phyloP scores from a whole-genome alignment of 176 grass and related monocot species.

The Cenchrus fungigraminus region DNA sequence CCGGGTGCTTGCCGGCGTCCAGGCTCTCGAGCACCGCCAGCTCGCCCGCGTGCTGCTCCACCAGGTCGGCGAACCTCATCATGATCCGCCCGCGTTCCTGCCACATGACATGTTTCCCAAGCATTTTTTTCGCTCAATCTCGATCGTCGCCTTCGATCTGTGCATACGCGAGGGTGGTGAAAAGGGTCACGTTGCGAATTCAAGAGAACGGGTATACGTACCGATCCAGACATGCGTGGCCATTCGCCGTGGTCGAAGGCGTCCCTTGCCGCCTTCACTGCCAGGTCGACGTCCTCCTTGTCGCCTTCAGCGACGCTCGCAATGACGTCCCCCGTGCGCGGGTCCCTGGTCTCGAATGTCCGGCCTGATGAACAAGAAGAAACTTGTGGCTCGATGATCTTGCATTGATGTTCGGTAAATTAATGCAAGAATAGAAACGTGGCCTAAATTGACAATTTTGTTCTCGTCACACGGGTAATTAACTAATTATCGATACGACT shows the following conservation, averaged over 20 bases:
- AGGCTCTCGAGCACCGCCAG: constrained; percentile 56
- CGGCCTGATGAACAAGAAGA: constrained; percentile 46
- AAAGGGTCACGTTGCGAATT: background rate
- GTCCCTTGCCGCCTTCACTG: constrained; percentile 58
- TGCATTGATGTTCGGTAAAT: background rate
- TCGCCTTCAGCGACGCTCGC: constrained; percentile 61
- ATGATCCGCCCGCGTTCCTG: constrained; percentile 65
- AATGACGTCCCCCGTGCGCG: constrained; percentile 66
- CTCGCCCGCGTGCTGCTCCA: constrained; percentile 57
- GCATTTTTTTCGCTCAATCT: background rate
- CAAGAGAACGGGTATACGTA: constrained; percentile 41
- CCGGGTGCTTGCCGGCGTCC: constrained; percentile 66
- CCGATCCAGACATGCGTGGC: constrained; percentile 77
- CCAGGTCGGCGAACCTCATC: constrained; percentile 55
- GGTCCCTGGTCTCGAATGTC: constrained; percentile 69
- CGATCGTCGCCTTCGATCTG: no score
- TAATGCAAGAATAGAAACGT: background rate
- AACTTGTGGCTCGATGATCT: background rate
- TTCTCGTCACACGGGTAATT: no score
- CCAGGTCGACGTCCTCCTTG: constrained; percentile 67
- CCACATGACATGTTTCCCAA: background rate
- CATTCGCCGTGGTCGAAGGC: constrained; percentile 81
- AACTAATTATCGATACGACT: no score
- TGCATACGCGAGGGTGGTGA: no score
- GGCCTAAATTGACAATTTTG: no score